Percentiles rank a stretch among this genome's conserved stretches.
Evolutionary conservation across 169 alveolate species (phyloP).

Genomic region (Toxoplasma gondii): DNA sequence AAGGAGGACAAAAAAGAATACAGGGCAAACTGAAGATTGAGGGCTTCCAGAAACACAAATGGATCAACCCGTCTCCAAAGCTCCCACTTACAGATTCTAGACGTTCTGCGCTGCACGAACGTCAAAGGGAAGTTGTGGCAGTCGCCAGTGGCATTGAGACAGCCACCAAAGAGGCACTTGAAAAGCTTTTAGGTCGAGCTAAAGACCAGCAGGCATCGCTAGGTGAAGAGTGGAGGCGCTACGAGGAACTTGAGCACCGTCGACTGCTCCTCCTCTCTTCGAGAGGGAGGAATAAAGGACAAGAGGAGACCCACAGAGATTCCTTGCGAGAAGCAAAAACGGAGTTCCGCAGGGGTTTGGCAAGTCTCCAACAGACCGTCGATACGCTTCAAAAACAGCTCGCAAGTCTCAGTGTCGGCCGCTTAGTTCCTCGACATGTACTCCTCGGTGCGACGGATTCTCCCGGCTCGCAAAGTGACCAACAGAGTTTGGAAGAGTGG

Average conservation of each 20-base stretch:
- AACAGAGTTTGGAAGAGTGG: too few species aligned
- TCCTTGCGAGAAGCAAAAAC: background rate
- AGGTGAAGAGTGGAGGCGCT: conserved; percentile 24
- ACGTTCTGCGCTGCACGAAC: too few species aligned
- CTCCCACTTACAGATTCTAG: too few species aligned
- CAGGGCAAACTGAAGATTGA: too few species aligned
- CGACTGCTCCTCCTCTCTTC: background rate
- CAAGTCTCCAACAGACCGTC: background rate
- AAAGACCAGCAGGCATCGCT: background rate
- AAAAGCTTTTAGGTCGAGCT: background rate
- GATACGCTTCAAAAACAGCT: background rate
- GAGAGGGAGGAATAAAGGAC: background rate
- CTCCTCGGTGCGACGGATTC: too few species aligned
- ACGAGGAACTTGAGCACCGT: background rate
- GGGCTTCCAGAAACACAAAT: too few species aligned
- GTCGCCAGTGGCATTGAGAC: background rate
- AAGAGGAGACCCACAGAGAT: background rate
- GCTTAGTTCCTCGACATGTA: background rate
- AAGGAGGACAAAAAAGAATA: too few species aligned
- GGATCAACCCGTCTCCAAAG: too few species aligned
- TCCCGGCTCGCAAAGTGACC: too few species aligned
- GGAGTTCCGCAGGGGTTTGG: background rate
- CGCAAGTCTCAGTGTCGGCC: background rate
- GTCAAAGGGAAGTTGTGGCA: background rate
- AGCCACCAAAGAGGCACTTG: background rate